phyloP scores from a whole-genome alignment of 2,329 filamentous ascomycete genomes.

The Dothistroma pini region DNA sequence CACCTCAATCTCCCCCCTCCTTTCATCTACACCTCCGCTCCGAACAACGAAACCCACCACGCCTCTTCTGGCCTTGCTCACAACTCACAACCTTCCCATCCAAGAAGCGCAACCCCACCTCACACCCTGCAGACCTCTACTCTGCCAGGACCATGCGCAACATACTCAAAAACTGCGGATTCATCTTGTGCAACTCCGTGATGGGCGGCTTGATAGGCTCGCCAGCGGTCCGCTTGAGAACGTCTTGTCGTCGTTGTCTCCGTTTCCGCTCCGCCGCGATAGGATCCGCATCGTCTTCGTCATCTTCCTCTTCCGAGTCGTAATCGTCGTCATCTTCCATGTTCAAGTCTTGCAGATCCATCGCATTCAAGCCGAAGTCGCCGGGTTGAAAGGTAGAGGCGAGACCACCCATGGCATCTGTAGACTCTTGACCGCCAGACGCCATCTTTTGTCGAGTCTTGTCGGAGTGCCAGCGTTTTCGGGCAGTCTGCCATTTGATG shows the following conservation, averaged over 20 bases:
- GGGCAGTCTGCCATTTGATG: conserved; percentile 88
- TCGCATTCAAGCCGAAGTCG: conserved; percentile 73
- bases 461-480: conserved; percentile 97
- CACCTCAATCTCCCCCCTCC: background rate
- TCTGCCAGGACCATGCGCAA: conserved; percentile 36
- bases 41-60: background rate
- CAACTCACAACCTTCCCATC: background rate
- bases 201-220: conserved; percentile 38
- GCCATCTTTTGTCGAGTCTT: conserved; percentile 99
- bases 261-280: conserved; percentile 81
- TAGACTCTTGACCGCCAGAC: conserved; percentile 59
- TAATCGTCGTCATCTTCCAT: conserved; percentile 73
- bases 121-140: conserved; percentile 5
- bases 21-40: background rate
- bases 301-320: conserved; percentile 68
- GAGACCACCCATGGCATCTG: conserved; percentile 53
- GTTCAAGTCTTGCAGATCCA: conserved; percentile 75
- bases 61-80: background rate
- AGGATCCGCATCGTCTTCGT: conserved; percentile 69
- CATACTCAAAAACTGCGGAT: conserved; percentile 35
- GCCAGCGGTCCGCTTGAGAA: conserved; percentile 50
- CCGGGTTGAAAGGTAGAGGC: conserved; percentile 62
- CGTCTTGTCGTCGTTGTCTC: conserved; percentile 72
- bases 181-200: conserved; percentile 34
- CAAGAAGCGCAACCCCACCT: conserved; percentile 4